Evolutionary conservation across 345 rosid species (phyloP), one percentile per base, ranked within the genome.

Genomic region (Lumnitzera littorea): DNA sequence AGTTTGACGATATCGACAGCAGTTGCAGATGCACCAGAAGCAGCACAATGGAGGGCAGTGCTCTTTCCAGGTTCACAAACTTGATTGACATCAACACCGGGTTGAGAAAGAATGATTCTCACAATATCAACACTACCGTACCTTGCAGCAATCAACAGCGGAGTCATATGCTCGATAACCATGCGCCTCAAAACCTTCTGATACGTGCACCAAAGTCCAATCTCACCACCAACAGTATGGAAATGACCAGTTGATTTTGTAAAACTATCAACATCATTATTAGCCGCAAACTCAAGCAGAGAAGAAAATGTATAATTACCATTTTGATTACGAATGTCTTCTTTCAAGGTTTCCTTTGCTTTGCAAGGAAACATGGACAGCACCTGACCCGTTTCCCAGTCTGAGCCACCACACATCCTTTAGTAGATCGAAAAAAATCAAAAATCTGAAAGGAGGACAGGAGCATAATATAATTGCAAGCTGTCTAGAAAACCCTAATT

Each of bases 1-100:
- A 92, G 78, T 49, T 73, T 87, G 47, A 89, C 91, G 29, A 78
- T 89, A 69, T 81, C 94, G 2, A 85, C 70, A 60, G 84, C 91
- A 74, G 82, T 92, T 48, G 68, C 66, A 13, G 97, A 87, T 24
- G 97, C 98, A 29, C 98, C 96, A 0, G 96, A 84, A 9, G 95
- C 91, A 73, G 96, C 98, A 77, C 98, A 92, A 66, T 92, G 98
- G 60, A 89, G 84, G 27, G 98, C 95, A 2, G 97, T 89, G 72
- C 83, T 85, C 67, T 72, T 74, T 48, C 85, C 97, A 41, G 60
- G 63, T 24, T 96, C 87, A 10, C 88, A 87, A 51, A 78, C 51
- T 0, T 78, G 82, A 72, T 89, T 92, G 53, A 92, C 87, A 76
- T 89, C 87, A 43, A 83, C 90, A 68, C 73, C 88, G 0, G 91